These are phyloP conservation scores for Colletotrichum abscissum DNA, from an alignment of 2,329 filamentous ascomycete species.

Conservation along the genomic window DNA sequence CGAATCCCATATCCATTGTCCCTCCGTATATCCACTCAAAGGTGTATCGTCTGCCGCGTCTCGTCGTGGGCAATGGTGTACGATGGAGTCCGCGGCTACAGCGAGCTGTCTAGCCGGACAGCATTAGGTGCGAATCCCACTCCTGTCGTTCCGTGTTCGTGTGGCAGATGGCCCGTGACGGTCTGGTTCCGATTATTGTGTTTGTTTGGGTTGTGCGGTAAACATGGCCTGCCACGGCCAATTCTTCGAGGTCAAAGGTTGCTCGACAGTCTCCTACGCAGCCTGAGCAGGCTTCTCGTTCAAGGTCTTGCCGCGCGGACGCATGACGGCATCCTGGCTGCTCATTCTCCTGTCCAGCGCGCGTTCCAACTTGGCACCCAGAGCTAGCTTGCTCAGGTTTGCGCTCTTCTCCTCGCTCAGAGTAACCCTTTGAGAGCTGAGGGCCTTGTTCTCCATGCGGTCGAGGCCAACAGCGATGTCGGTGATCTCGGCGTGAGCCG, in stretches of 20 bases:
- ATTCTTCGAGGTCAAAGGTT: background rate
- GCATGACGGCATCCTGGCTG: constrained; percentile 88
- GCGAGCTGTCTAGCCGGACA: background rate
- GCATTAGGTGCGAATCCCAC: background rate
- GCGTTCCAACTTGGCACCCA: constrained; percentile 90
- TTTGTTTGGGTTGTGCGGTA: background rate
- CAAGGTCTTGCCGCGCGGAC: constrained; percentile 58
- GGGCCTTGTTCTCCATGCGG: constrained; percentile 89
- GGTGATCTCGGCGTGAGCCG: constrained; percentile 66
- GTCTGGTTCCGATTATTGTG: background rate
- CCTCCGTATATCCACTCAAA: background rate
- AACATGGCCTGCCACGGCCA: background rate
- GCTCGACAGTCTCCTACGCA: constrained; percentile 4
- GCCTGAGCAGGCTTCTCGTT: constrained; percentile 46
- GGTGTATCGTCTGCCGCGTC: background rate
- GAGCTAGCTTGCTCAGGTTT: constrained; percentile 85
- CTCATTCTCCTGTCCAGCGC: constrained; percentile 89
- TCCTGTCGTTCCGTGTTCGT: background rate
- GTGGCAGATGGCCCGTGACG: background rate
- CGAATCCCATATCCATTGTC: constrained; percentile 6
- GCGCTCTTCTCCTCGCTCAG: constrained; percentile 84
- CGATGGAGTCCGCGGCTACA: background rate
- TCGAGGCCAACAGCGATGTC: constrained; percentile 84
- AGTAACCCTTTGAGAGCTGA: constrained; percentile 83
- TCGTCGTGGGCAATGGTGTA: background rate